phyloP scores from a whole-genome alignment of 2,329 filamentous ascomycete genomes.

The Aspergillus vadensis region DNA sequence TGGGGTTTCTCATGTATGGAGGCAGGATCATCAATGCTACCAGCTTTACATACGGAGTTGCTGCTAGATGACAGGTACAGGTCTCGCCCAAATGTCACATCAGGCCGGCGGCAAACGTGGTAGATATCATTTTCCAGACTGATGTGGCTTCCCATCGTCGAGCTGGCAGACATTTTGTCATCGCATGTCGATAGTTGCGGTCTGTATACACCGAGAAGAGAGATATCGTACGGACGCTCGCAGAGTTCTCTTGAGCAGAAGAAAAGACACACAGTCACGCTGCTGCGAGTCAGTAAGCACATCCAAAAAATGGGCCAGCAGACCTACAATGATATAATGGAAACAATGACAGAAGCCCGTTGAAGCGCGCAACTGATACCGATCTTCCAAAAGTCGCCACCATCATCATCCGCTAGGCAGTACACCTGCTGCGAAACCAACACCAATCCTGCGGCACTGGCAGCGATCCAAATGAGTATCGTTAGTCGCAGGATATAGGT shows the following conservation, averaged over 20 bases:
- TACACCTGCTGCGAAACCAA: slow-evolving; percentile 39
- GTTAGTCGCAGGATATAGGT: slow-evolving; percentile 40
- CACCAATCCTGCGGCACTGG: slow-evolving; percentile 41
- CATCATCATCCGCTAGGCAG: slow-evolving; percentile 32
- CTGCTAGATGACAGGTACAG: slow-evolving; percentile 26
- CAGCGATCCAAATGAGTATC: slow-evolving; percentile 40
- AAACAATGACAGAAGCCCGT: slow-evolving; percentile 35
- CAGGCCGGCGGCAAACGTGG: slow-evolving; percentile 40
- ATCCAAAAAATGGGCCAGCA: neutral
- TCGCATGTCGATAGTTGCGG: slow-evolving; percentile 25
- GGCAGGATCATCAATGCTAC: slow-evolving; percentile 36
- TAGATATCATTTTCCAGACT: slow-evolving; percentile 41
- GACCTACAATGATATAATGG: slow-evolving; percentile 40
- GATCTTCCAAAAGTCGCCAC: slow-evolving; percentile 36
- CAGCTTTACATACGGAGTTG: slow-evolving; percentile 28
- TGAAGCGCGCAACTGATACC: slow-evolving; percentile 43
- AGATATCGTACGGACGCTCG: slow-evolving; percentile 41
- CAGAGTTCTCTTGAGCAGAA: slow-evolving; percentile 43
- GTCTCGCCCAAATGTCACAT: slow-evolving; percentile 31
- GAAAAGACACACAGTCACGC: slow-evolving; percentile 38
- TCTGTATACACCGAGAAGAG: slow-evolving; percentile 39
- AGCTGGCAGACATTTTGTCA: slow-evolving; percentile 35
- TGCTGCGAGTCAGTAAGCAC: slow-evolving; percentile 16
- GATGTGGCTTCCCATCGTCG: slow-evolving; percentile 41
- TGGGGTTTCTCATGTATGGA: slow-evolving; percentile 33